phyloP scores from a whole-genome alignment of 805 yeast genomes.

The Ogataea siamensis region DNA sequence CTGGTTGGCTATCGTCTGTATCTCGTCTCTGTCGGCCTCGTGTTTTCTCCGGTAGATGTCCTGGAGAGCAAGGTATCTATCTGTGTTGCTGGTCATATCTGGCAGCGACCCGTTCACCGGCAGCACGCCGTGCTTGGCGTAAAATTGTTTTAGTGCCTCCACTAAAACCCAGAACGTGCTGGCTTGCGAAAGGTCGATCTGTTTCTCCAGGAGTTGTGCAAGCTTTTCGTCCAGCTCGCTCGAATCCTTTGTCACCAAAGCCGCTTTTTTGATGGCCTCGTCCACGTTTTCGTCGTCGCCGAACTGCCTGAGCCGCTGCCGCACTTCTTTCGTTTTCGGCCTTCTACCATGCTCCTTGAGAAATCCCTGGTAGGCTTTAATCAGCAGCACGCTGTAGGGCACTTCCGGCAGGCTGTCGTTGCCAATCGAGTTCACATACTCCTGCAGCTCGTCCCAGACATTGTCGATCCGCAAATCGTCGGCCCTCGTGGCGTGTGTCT shows the following conservation, averaged over 20 bases:
- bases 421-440: conserved; percentile 50
- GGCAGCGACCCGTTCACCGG: conserved; percentile 78
- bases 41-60: conserved; percentile 57
- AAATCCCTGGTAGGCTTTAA: conserved; percentile 52
- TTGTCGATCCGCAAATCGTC: conserved; percentile 63
- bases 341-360: conserved; percentile 18
- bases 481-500: conserved; percentile 62
- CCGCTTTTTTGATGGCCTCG: conserved; percentile 39
- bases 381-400: conserved; percentile 65
- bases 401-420: conserved; percentile 53
- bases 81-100: conserved; percentile 84
- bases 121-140: conserved; percentile 40
- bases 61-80: conserved; percentile 57
- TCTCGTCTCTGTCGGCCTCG: conserved; percentile 43
- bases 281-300: conserved; percentile 37
- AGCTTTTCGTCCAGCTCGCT: conserved; percentile 33
- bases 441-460: conserved; percentile 70
- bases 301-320: conserved; percentile 16
- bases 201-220: conserved; percentile 27
- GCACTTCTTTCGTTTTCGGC: conserved; percentile 24
- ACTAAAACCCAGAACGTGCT: conserved; percentile 61
- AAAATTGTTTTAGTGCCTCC: conserved; percentile 52
- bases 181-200: conserved; percentile 23
- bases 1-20: conserved; percentile 30
- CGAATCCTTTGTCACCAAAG: conserved; percentile 41